Evolutionary conservation across 495 filamentous ascomycete genomes (phyloP), one percentile per base, ranked within the genome.

Genomic region (Tetracladium setigerum): DNA sequence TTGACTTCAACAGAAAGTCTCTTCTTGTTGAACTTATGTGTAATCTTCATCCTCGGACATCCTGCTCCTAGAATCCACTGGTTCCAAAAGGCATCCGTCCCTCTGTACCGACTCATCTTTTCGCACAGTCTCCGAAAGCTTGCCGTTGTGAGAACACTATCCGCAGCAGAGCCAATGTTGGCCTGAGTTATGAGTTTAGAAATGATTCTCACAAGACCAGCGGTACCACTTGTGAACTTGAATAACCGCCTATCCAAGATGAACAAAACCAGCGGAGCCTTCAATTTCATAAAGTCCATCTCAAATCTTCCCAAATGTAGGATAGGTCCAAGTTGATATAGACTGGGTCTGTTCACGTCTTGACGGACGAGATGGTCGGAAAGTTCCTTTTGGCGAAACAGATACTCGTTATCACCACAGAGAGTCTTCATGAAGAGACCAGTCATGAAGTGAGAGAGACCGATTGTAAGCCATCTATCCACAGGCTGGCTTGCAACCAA

Each of bases 1-100:
- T 77, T 80, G 78, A 99, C 89, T 62, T 96, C 89, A 2, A 99
- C 86, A 13, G 90, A 88, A 30, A 96, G 75, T 56, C 94, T 86
- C 66, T 99, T 99, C 71, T 97, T 97, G 55, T 97, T 99, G 66
- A 99, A 97, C 19, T 81, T 76, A 52, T 95, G 89, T 14, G 76
- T 84, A 41, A 92, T 84, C 24, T 81, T 70, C 55, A 99, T 90
- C 17, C 74, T 76, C 5, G 94, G 94, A 57, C 90, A 96, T 6
- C 92, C 92, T 9, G 87, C 82, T 10, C 84, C 80, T 47, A 82
- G 75, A 2, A 99, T 78, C 91, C 92, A 99, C 59, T 99, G 94
- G 10, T 83, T 75, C 71, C 94, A 97, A 60, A 96, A 94, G 1
- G 74, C 64, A 35, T 97, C 90, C 5, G 46, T 55, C 2, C 95